A percentile compares a stretch with the other conserved stretches of the same genome.
These are phyloP conservation scores for Arthrobotrys sphaeroides DNA, from an alignment of 2,329 filamentous ascomycete genomes.

Conservation along the genomic window DNA sequence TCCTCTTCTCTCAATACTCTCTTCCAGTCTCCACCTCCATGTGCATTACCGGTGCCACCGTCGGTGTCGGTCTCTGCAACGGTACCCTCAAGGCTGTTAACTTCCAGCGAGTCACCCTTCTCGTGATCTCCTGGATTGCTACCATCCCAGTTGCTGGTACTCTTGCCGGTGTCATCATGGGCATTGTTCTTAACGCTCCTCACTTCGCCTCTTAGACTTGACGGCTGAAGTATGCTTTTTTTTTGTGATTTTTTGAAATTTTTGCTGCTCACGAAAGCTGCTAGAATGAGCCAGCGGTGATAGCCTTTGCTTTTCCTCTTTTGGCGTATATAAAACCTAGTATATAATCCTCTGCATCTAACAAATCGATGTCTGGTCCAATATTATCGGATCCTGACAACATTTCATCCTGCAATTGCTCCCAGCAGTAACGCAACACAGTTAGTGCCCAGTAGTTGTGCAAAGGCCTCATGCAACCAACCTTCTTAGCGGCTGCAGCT, in stretches of 20 bases:
- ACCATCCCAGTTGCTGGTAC: slow-evolving; percentile 69
- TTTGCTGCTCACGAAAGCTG: slow-evolving; percentile 6
- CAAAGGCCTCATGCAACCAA: too few relatives aligned
- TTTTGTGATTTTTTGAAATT: neutral
- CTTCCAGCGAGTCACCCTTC: slow-evolving; percentile 68
- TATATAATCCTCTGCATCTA: slow-evolving; percentile 11
- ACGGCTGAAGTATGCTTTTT: slow-evolving; percentile 1
- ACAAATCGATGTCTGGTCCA: slow-evolving; percentile 3
- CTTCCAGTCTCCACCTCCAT: slow-evolving; percentile 73
- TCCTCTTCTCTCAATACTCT: slow-evolving; percentile 71
- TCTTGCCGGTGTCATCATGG: slow-evolving; percentile 71
- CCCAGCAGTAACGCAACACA: neutral
- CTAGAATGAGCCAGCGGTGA: slow-evolving; percentile 11
- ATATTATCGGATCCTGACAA: neutral
- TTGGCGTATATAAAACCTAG: slow-evolving; percentile 3
- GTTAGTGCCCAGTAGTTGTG: too few relatives aligned
- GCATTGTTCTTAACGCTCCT: slow-evolving; percentile 71
- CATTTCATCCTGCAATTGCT: neutral
- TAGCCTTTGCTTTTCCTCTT: neutral
- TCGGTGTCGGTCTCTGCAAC: slow-evolving; percentile 71
- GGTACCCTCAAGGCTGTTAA: slow-evolving; percentile 70
- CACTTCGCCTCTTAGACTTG: slow-evolving; percentile 59
- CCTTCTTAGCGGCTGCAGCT: neutral
- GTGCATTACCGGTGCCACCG: slow-evolving; percentile 71
- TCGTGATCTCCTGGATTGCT: slow-evolving; percentile 71